Evolutionary conservation across 2,329 filamentous ascomycete genomes (phyloP).

Genomic region (Stemphylium vesicarium): DNA sequence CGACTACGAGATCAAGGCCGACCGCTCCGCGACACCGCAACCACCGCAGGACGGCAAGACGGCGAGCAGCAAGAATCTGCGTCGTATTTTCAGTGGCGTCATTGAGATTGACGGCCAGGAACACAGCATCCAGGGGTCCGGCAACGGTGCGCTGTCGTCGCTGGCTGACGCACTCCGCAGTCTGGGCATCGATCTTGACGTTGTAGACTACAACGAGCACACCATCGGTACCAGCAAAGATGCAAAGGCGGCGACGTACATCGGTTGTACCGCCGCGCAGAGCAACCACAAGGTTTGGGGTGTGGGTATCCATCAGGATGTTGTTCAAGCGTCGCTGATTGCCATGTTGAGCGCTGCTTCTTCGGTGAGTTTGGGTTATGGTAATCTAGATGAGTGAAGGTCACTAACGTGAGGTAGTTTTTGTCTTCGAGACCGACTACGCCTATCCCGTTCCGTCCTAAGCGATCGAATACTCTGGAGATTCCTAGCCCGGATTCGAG

Average conservation of each 20-base stretch:
- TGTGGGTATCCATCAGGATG: slow-evolving; percentile 89
- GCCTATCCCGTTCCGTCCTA: slow-evolving; percentile 67
- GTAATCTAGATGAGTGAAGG: neutral
- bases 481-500: slow-evolving; percentile 39
- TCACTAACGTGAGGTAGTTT: slow-evolving; percentile 61
- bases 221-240: slow-evolving; percentile 81
- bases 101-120: slow-evolving; percentile 82
- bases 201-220: slow-evolving; percentile 96
- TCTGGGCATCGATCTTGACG: slow-evolving; percentile 85
- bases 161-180: slow-evolving; percentile 80
- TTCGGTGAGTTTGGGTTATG: slow-evolving; percentile 67
- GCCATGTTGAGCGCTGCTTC: slow-evolving; percentile 84
- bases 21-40: slow-evolving; percentile 77
- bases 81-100: slow-evolving; percentile 83
- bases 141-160: slow-evolving; percentile 89
- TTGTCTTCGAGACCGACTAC: slow-evolving; percentile 72
- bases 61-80: slow-evolving; percentile 77
- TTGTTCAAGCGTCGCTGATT: slow-evolving; percentile 86
- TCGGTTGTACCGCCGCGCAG: slow-evolving; percentile 78
- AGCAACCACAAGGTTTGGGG: slow-evolving; percentile 82
- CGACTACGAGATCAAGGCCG: slow-evolving; percentile 89
- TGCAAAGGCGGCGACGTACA: slow-evolving; percentile 94
- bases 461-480: slow-evolving; percentile 58
- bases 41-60: slow-evolving; percentile 73
- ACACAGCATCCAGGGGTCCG: slow-evolving; percentile 77